phyloP scores from a whole-genome alignment of 805 yeast species.

The Groenewaldozyma tartarivorans region DNA sequence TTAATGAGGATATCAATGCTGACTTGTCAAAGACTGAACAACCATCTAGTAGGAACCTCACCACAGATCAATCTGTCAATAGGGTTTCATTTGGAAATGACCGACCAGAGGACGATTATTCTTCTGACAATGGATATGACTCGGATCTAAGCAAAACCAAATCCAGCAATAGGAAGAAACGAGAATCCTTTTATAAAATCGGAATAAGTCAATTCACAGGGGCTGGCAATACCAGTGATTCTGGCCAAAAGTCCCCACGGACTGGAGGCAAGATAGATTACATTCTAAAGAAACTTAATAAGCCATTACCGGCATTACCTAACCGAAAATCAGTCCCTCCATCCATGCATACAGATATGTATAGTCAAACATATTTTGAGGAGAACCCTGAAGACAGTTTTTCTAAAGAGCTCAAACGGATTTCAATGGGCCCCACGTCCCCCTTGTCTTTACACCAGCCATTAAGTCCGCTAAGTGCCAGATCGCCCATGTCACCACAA shows the following conservation, averaged over 20 bases:
- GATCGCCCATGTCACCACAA: too few relatives aligned
- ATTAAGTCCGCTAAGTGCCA: too few relatives aligned
- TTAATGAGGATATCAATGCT: neutral
- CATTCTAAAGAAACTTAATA: neutral
- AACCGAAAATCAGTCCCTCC: neutral
- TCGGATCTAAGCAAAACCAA: too few relatives aligned
- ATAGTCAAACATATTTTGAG: neutral
- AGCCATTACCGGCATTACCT: neutral
- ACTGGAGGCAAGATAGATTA: neutral
- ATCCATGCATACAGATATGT: neutral
- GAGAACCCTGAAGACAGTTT: neutral
- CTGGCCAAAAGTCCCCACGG: neutral
- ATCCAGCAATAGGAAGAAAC: too few relatives aligned
- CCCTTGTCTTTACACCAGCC: too few relatives aligned
- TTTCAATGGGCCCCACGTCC: neutral
- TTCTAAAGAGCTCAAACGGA: neutral
- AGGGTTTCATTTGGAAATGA: neutral
- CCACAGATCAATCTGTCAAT: neutral
- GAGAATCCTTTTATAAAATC: too few relatives aligned
- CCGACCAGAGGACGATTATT: neutral
- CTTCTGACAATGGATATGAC: neutral
- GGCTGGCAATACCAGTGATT: neutral
- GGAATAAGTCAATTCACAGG: neutral
- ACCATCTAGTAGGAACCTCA: neutral
- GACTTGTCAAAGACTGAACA: neutral